Conservation (phyloP, 306 rosid species). For the Vigna unguiculata region DNA sequence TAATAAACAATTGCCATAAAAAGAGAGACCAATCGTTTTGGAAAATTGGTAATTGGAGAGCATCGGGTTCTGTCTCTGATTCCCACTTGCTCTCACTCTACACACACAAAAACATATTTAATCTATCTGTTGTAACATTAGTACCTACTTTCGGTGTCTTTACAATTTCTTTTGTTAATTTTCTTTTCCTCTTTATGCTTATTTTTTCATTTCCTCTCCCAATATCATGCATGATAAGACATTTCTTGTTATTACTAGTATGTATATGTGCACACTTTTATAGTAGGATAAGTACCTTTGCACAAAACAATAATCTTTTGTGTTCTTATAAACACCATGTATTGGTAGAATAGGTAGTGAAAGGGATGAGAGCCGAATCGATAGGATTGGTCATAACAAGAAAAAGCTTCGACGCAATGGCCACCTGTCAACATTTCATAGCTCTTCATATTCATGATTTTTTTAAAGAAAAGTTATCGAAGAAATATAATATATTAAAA, state of each 20-base stretch:
- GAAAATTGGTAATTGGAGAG: slow-evolving; percentile 44
- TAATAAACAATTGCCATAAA: slow-evolving; percentile 60
- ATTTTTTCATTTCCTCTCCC: background rate
- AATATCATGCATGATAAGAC: too few relatives aligned
- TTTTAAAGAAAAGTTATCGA: too few relatives aligned
- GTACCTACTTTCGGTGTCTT: slow-evolving; percentile 20
- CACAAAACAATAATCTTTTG: too few relatives aligned
- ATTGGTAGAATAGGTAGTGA: too few relatives aligned
- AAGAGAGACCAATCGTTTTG: slow-evolving; percentile 59
- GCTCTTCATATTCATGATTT: too few relatives aligned
- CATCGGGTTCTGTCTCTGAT: slow-evolving; percentile 60
- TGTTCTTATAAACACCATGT: too few relatives aligned
- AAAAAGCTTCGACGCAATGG: background rate
- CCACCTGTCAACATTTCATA: background rate
- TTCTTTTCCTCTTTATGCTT: background rate
- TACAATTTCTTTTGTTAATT: background rate
- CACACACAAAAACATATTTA: background rate
- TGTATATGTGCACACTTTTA: too few relatives aligned
- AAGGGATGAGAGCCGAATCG: too few relatives aligned
- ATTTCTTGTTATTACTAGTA: too few relatives aligned
- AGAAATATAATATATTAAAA: too few relatives aligned
- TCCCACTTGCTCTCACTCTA: slow-evolving; percentile 47
- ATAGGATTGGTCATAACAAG: too few relatives aligned
- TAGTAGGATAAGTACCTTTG: too few relatives aligned
- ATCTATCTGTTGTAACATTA: slow-evolving; percentile 23